phyloP scores from a whole-genome alignment of 1,284 basidiomycete species.

The Hymenochaete sp. region DNA sequence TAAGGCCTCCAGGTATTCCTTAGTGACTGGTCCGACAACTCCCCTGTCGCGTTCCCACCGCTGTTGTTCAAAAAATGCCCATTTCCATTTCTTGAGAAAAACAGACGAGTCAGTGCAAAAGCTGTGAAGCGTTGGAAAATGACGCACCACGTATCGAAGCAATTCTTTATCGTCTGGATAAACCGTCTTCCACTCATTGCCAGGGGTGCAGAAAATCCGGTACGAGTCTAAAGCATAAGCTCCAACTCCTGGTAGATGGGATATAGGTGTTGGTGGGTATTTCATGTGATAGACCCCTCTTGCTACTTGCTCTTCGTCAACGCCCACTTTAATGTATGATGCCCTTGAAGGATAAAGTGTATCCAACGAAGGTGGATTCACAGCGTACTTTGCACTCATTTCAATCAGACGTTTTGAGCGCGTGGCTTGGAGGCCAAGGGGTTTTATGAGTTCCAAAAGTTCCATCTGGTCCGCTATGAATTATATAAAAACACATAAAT shows the following conservation, averaged over 20 bases:
- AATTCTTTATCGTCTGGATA: slow-evolving; percentile 56
- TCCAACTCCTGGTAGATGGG: slow-evolving; percentile 49
- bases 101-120: slow-evolving; percentile 1
- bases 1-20: slow-evolving; percentile 28
- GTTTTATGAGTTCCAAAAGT: slow-evolving; percentile 35
- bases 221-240: slow-evolving; percentile 61
- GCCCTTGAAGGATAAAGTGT: slow-evolving; percentile 24
- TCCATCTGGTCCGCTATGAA: slow-evolving; percentile 27
- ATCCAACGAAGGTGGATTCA: slow-evolving; percentile 33
- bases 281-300: slow-evolving; percentile 12
- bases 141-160: slow-evolving; percentile 44
- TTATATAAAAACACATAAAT: slow-evolving; percentile 4
- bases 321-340: slow-evolving; percentile 18
- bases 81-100: slow-evolving; percentile 56
- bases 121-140: background rate
- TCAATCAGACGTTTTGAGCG: slow-evolving; percentile 43
- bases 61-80: slow-evolving; percentile 42
- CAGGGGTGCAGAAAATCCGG: slow-evolving; percentile 46
- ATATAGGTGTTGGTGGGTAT: slow-evolving; percentile 40
- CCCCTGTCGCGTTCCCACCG: slow-evolving; percentile 41
- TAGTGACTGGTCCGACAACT: slow-evolving; percentile 28
- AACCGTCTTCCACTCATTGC: slow-evolving; percentile 47
- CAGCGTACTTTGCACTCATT: slow-evolving; percentile 38
- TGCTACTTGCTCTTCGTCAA: slow-evolving; percentile 10
- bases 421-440: slow-evolving; percentile 45